These are phyloP conservation scores for Tetrapisispora iriomotensis DNA, from an alignment of 805 yeast species.

Conservation along the genomic window DNA sequence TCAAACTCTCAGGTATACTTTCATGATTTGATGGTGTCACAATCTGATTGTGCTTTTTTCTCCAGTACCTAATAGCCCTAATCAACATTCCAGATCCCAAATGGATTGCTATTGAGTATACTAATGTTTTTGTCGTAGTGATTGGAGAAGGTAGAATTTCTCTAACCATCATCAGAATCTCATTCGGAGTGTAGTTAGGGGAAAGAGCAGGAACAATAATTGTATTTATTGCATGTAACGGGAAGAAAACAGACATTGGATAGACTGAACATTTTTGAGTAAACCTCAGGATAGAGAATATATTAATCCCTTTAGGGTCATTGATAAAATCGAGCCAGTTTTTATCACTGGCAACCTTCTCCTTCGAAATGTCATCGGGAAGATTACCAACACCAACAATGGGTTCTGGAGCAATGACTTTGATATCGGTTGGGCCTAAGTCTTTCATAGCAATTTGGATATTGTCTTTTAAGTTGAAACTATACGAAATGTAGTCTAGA, in stretches of 20 bases:
- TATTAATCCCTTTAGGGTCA: neutral
- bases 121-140: slow-evolving; percentile 12
- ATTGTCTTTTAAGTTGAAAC: too few relatives aligned
- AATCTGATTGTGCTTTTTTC: neutral
- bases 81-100: neutral
- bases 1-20: neutral
- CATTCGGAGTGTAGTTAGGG: slow-evolving; percentile 16
- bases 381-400: slow-evolving; percentile 7
- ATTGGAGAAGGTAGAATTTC: slow-evolving; percentile 14
- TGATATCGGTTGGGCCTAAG: too few relatives aligned
- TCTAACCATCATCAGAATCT: slow-evolving; percentile 21
- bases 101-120: slow-evolving; percentile 1
- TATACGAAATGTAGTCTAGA: too few relatives aligned
- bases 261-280: slow-evolving; percentile 18
- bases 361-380: slow-evolving; percentile 3
- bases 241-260: slow-evolving; percentile 18
- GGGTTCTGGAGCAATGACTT: slow-evolving; percentile 17
- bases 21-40: neutral
- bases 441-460: too few relatives aligned
- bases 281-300: slow-evolving; percentile 7
- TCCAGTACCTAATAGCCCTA: neutral
- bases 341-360: slow-evolving; percentile 3
- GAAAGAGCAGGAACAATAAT: slow-evolving; percentile 14
- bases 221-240: slow-evolving; percentile 20
- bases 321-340: neutral